phyloP scores from a whole-genome alignment of 2,329 filamentous ascomycete species.

The Coniochaeta sp. region DNA sequence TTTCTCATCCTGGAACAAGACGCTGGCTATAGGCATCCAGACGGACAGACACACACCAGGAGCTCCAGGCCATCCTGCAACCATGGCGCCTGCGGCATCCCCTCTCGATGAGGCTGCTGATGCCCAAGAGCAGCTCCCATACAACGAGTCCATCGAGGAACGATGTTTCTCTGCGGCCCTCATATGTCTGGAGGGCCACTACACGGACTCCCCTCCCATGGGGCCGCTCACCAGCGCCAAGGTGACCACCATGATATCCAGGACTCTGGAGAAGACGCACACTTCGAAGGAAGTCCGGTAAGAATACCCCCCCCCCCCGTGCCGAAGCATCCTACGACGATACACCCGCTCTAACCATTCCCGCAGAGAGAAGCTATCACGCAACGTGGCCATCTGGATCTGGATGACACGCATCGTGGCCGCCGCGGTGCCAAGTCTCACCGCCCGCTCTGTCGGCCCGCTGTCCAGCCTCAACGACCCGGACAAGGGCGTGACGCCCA shows the following conservation, averaged over 20 bases:
- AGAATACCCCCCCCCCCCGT: conserved; percentile 11
- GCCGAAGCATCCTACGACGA: background rate
- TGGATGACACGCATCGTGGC: conserved; percentile 56
- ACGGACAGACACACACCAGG: background rate
- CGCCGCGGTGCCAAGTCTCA: conserved; percentile 53
- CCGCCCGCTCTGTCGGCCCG: conserved; percentile 50
- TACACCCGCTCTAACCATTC: background rate
- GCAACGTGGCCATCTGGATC: conserved; percentile 59
- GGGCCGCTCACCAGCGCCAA: conserved; percentile 47
- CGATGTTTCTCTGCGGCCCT: conserved; percentile 53
- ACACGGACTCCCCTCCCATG: conserved; percentile 48
- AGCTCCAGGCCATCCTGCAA: background rate
- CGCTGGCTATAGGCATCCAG: no score
- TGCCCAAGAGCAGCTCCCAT: background rate
- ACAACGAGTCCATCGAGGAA: conserved; percentile 48
- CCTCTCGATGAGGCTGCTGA: background rate
- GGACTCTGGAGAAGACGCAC: conserved; percentile 58
- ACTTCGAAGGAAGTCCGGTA: conserved; percentile 53
- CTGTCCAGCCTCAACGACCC: conserved; percentile 45
- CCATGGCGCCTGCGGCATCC: background rate
- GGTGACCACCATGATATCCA: conserved; percentile 50
- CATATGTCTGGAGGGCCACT: conserved; percentile 55
- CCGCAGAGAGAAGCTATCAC: conserved; percentile 48
- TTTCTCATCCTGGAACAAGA: no score
- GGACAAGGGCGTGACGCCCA: conserved; percentile 49